phyloP scores from a whole-genome alignment of 2,329 filamentous ascomycete species.

The Grosmannia huntii region DNA sequence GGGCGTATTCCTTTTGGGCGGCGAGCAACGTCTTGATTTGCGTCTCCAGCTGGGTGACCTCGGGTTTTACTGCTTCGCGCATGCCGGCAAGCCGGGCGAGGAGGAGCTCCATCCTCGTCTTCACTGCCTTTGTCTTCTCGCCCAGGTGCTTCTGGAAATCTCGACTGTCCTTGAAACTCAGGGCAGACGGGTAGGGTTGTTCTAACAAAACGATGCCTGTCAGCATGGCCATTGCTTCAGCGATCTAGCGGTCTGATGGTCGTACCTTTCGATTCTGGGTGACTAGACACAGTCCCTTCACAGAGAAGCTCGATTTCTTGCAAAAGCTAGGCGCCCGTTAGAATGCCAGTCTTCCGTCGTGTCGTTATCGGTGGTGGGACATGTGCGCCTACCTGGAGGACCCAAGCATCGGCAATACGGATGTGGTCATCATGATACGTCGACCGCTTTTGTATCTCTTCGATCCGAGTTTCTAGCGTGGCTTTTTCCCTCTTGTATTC shows the following conservation, averaged over 20 bases:
- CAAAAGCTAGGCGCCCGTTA: conserved; percentile 33
- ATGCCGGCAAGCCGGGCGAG: conserved; percentile 42
- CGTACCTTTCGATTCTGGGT: conserved; percentile 29
- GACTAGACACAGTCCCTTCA: conserved; percentile 32
- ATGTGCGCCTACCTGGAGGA: conserved; percentile 57
- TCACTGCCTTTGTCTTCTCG: conserved; percentile 63
- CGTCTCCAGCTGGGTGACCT: conserved; percentile 59
- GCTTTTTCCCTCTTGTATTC: conserved; percentile 89
- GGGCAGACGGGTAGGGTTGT: conserved; percentile 41
- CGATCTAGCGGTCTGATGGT: background rate
- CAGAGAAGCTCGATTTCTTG: conserved; percentile 52
- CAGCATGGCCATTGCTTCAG: background rate
- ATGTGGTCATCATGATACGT: conserved; percentile 87
- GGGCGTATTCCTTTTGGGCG: conserved; percentile 66
- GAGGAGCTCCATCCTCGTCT: conserved; percentile 57
- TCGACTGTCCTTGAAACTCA: conserved; percentile 49
- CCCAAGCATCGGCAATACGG: conserved; percentile 84
- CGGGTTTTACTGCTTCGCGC: conserved; percentile 46
- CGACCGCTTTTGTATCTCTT: conserved; percentile 65
- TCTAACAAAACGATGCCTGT: conserved; percentile 23
- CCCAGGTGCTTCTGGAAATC: conserved; percentile 75
- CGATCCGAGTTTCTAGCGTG: conserved; percentile 67
- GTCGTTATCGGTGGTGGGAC: conserved; percentile 6
- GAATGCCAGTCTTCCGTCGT: too few relatives aligned
- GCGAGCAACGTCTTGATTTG: conserved; percentile 66